Percentiles rank a stretch among this genome's conserved stretches.
These are phyloP conservation scores for Clarireedia hainanense DNA, from an alignment of 2,329 filamentous ascomycete genomes.

Conservation along the genomic window DNA sequence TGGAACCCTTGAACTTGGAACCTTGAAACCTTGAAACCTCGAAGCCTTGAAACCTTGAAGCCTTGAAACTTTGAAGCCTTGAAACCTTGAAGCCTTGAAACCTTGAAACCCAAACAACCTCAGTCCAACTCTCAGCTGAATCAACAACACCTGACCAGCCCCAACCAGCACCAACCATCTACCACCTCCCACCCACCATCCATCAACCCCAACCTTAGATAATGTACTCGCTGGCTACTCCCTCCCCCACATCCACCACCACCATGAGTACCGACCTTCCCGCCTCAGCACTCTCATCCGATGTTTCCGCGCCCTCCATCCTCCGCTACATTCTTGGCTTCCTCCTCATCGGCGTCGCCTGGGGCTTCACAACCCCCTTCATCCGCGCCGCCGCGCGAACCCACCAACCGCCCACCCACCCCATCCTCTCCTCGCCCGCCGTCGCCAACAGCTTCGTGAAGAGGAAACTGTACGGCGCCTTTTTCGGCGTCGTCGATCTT, in stretches of 20 bases:
- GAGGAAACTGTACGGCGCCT: slow-evolving; percentile 52
- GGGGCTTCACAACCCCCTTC: slow-evolving; percentile 89
- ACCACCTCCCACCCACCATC: no score
- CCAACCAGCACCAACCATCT: no score
- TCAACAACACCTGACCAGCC: not conserved
- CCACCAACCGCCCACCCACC: slow-evolving; percentile 57
- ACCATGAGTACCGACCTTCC: not conserved
- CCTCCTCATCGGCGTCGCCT: slow-evolving; percentile 82
- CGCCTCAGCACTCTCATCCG: not conserved
- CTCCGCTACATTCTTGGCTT: slow-evolving; percentile 86
- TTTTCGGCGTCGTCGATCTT: slow-evolving; percentile 71
- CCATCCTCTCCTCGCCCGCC: slow-evolving; percentile 42
- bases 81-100: no score
- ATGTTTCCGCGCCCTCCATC: slow-evolving; percentile 36
- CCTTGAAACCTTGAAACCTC: no score
- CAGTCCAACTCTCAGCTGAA: not conserved
- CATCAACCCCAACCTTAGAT: not conserved
- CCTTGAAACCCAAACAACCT: not conserved
- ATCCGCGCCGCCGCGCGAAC: slow-evolving; percentile 77
- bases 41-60: no score
- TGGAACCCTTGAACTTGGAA: no score
- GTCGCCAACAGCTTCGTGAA: slow-evolving; percentile 53
- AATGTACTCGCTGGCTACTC: slow-evolving; percentile 3
- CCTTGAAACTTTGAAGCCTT: no score
- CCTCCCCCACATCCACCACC: slow-evolving; percentile 2